Evolutionary conservation across 2,329 filamentous ascomycete species (phyloP).

Genomic region (Orbilia quercus): DNA sequence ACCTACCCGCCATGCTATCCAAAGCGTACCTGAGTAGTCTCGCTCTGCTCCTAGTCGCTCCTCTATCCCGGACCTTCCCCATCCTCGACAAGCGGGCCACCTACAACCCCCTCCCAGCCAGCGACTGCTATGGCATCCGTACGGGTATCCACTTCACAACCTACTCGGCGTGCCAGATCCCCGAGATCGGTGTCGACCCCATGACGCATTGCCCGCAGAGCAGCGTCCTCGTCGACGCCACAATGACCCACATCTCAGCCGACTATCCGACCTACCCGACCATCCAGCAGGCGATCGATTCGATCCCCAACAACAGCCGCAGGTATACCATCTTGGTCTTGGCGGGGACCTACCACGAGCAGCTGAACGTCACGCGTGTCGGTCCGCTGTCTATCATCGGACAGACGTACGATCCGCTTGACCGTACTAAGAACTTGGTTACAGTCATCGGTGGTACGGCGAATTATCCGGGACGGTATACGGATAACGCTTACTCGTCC

Average conservation of each 20-base stretch:
- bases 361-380: constrained; percentile 35
- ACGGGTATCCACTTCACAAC: constrained; percentile 47
- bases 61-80: constrained; percentile 32
- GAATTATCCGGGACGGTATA: constrained; percentile 33
- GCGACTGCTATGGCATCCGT: constrained; percentile 31
- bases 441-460: constrained; percentile 46
- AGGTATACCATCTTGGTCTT: constrained; percentile 48
- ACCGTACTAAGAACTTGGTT: constrained; percentile 45
- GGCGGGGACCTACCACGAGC: constrained; percentile 44
- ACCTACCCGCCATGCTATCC: constrained; percentile 36
- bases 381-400: constrained; percentile 42
- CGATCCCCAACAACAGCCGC: constrained; percentile 31
- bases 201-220: constrained; percentile 52
- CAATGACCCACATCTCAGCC: constrained; percentile 43
- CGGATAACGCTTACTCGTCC: constrained; percentile 44
- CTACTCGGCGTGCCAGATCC: constrained; percentile 53
- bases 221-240: constrained; percentile 41
- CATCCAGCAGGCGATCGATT: constrained; percentile 52
- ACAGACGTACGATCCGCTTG: constrained; percentile 47
- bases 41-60: constrained; percentile 33
- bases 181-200: constrained; percentile 19
- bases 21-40: constrained; percentile 39
- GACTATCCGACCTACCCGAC: constrained; percentile 49
- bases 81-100: constrained; percentile 22
- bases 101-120: constrained; percentile 20